Percentiles rank a stretch among this genome's conserved stretches.
Evolutionary conservation across 2,329 filamentous ascomycete genomes (phyloP).

Genomic region (Alternaria burnsii): DNA sequence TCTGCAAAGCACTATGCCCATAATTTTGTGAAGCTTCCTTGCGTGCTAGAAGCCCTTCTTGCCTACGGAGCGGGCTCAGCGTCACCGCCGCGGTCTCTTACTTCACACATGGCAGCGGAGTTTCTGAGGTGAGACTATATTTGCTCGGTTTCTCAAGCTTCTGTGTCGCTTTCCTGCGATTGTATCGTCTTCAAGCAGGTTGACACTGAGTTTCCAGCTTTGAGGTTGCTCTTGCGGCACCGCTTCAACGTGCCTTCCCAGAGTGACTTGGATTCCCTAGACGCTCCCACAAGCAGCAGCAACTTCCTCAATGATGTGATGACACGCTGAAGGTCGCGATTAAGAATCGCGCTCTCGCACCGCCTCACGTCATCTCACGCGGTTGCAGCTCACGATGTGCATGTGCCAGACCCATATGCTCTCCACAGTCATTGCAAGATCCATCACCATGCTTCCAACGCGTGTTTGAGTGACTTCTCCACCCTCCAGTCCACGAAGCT

Average conservation of each 20-base stretch:
- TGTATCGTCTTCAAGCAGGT: not conserved
- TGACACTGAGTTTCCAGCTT: not conserved
- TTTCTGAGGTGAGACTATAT: not conserved
- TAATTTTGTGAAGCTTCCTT: not conserved
- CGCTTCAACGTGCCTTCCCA: conserved; percentile 6
- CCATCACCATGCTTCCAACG: not conserved
- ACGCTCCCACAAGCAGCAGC: not conserved
- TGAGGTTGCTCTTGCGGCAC: not conserved
- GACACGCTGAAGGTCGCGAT: not conserved
- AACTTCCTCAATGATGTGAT: not conserved
- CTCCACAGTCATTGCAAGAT: not conserved
- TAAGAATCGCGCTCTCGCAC: not conserved
- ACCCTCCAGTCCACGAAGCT: not conserved
- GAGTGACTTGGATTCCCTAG: not conserved
- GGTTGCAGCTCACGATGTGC: not conserved
- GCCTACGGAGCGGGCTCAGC: not conserved
- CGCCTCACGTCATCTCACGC: not conserved
- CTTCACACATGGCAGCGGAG: not conserved
- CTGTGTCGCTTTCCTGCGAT: not conserved
- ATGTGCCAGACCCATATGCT: conserved; percentile 4
- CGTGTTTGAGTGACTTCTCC: not conserved
- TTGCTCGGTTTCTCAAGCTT: not conserved
- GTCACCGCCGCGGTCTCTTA: not conserved
- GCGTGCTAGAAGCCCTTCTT: not conserved
- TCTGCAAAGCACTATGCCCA: not conserved